Percentiles rank a stretch among this genome's conserved stretches.
Evolutionary conservation across 305 asterid genomes (phyloP).

Genomic region (Solanum hybrid): DNA sequence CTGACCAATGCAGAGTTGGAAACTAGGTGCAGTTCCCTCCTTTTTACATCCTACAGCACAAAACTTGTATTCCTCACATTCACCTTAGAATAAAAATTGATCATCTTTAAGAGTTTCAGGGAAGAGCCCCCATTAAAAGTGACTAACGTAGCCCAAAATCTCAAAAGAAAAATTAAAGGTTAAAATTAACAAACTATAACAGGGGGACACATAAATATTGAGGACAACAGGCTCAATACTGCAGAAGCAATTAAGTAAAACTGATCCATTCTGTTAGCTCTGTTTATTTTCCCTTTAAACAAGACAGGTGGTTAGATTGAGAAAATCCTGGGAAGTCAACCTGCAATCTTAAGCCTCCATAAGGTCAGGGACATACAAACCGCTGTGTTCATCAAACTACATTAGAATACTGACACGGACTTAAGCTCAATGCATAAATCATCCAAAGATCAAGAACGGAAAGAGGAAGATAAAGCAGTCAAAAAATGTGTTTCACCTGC

Average conservation of each 20-base stretch:
- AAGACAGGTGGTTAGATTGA: not conserved
- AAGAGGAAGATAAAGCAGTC: not conserved
- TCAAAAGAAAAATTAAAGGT: not conserved
- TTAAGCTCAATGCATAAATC: not conserved
- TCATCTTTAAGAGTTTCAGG: not conserved
- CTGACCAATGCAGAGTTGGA: not conserved
- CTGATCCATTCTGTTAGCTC: not conserved
- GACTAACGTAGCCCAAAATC: not conserved
- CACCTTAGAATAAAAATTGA: not conserved
- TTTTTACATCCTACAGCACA: not conserved
- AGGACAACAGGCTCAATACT: not conserved
- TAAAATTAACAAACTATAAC: not conserved
- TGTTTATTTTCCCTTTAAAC: not conserved
- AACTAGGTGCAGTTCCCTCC: not conserved
- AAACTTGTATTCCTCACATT: not conserved
- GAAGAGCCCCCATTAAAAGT: not conserved
- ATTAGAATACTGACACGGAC: not conserved
- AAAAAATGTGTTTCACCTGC: slow-evolving; percentile 43
- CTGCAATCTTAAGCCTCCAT: not conserved
- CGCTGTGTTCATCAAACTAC: not conserved
- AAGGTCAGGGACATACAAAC: not conserved
- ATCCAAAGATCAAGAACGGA: not conserved
- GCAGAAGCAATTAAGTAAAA: not conserved
- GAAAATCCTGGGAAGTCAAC: not conserved
- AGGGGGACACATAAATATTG: not conserved